Conservation (phyloP, 1,139 yeast species). For the Blastobotrys capitulatus region DNA sequence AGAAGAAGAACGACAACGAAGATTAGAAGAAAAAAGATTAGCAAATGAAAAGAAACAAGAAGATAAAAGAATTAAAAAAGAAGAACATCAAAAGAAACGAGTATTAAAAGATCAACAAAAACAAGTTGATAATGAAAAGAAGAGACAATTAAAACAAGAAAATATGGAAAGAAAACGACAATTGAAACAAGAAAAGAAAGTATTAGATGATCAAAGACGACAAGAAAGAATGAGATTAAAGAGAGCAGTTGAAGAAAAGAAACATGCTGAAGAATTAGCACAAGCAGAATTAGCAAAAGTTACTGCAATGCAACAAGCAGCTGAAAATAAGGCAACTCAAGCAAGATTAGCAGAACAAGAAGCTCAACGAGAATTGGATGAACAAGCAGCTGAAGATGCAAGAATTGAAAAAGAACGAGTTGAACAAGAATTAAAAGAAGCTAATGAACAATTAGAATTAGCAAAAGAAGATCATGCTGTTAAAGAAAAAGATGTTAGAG, state of each 20-base stretch:
- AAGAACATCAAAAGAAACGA: constrained; percentile 19
- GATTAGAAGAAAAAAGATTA: constrained; percentile 24
- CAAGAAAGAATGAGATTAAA: constrained; percentile 17
- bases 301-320: constrained; percentile 22
- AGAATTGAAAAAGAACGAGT: constrained; percentile 18
- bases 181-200: constrained; percentile 19
- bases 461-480: constrained; percentile 13
- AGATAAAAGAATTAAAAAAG: constrained; percentile 23
- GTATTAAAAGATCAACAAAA: constrained; percentile 16
- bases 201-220: constrained; percentile 22
- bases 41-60: constrained; percentile 27
- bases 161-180: constrained; percentile 19
- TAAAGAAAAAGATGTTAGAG: constrained; percentile 3
- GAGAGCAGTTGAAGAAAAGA: constrained; percentile 25
- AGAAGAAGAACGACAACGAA: constrained; percentile 36
- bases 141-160: constrained; percentile 16
- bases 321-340: constrained; percentile 27
- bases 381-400: constrained; percentile 22
- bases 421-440: constrained; percentile 22
- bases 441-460: constrained; percentile 17
- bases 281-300: constrained; percentile 25
- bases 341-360: constrained; percentile 28
- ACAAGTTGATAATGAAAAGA: constrained; percentile 16
- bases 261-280: constrained; percentile 26
- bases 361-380: constrained; percentile 23